Evolutionary conservation across 2,329 filamentous ascomycete genomes (phyloP).

Genomic region (Mollisia scopiformis): DNA sequence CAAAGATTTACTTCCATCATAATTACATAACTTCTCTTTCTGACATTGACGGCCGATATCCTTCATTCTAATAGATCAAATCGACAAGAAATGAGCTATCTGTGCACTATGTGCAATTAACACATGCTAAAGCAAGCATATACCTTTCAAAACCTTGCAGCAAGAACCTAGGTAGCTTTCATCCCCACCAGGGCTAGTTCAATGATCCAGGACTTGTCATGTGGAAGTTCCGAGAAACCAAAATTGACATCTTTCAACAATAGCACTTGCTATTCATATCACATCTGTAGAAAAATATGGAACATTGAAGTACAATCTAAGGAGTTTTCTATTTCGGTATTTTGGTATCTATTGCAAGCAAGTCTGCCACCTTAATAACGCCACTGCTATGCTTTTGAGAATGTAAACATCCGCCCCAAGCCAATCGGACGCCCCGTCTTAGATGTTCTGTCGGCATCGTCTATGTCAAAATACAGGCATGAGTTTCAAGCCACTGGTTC

Average conservation of each 20-base stretch:
- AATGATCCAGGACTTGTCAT: too few species aligned
- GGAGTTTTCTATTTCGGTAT: slow-evolving; percentile 2
- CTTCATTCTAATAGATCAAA: too few species aligned
- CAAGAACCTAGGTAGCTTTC: too few species aligned
- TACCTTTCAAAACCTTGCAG: too few species aligned
- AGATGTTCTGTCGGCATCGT: not conserved
- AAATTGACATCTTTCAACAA: not conserved
- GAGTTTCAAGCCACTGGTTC: slow-evolving; percentile 21
- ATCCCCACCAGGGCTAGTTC: too few species aligned
- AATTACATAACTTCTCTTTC: too few species aligned
- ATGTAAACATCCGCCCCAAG: slow-evolving; percentile 1
- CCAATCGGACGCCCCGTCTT: not conserved
- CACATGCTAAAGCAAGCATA: too few species aligned
- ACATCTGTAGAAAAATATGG: not conserved
- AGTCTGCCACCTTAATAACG: slow-evolving; percentile 11
- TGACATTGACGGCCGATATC: too few species aligned
- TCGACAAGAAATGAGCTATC: too few species aligned
- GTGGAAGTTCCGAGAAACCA: too few species aligned
- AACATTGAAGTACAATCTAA: not conserved
- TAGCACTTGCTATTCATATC: not conserved
- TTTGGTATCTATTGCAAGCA: not conserved
- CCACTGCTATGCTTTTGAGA: slow-evolving; percentile 19
- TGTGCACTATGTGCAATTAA: too few species aligned
- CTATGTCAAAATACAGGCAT: not conserved
- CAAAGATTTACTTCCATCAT: too few species aligned